These are phyloP conservation scores for Pseudoperonospora humuli DNA, from an alignment of 352 stramenopile species.

Conservation along the genomic window DNA sequence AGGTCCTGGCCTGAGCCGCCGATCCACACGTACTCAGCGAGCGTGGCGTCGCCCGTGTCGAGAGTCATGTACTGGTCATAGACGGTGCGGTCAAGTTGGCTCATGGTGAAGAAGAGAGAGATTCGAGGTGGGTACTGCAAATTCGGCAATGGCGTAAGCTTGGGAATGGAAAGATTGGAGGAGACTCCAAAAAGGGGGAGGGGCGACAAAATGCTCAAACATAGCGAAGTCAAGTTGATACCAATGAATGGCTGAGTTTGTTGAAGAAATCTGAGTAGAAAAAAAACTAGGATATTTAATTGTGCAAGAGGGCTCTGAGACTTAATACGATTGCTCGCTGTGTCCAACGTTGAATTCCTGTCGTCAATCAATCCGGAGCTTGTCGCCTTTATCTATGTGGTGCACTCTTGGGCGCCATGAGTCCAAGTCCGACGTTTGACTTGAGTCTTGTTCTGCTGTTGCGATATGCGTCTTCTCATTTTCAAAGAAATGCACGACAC, in stretches of 20 bases:
- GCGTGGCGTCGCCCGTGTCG: slow-evolving; percentile 34
- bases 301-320: too few relatives aligned
- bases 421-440: too few relatives aligned
- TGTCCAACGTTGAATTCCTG: not conserved
- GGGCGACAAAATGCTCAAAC: too few relatives aligned
- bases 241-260: not conserved
- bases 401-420: too few relatives aligned
- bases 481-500: too few relatives aligned
- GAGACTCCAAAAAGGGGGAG: not conserved
- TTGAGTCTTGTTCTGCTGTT: too few relatives aligned
- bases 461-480: too few relatives aligned
- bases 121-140: not conserved
- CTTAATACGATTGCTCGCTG: not conserved
- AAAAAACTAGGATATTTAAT: too few relatives aligned
- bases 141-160: not conserved
- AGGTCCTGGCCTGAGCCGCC: slow-evolving; percentile 88
- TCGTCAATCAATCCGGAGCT: too few relatives aligned
- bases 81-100: slow-evolving; percentile 72
- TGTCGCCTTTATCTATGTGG: too few relatives aligned
- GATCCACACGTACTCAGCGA: slow-evolving; percentile 95
- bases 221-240: not conserved
- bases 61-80: slow-evolving; percentile 79
- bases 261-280: not conserved
- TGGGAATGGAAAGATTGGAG: too few relatives aligned
- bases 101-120: slow-evolving; percentile 36